These are phyloP conservation scores for Biancaea sappan DNA, from an alignment of 306 rosid species.

Conservation along the genomic window DNA sequence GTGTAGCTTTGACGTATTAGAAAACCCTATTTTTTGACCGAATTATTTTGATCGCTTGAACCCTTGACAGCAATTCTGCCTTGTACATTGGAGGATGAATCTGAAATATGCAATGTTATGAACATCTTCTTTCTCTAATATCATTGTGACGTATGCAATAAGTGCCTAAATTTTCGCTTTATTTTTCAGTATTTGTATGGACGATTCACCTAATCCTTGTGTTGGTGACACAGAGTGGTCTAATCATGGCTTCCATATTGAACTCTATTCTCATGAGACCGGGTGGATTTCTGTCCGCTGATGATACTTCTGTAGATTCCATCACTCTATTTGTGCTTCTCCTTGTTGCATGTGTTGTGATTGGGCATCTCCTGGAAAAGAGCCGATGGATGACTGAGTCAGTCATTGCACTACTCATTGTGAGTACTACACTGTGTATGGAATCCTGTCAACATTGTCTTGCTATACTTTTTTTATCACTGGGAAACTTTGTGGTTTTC, in stretches of 20 bases:
- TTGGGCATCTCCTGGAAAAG: slow-evolving; percentile 67
- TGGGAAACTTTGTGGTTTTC: not conserved
- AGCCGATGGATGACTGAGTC: slow-evolving; percentile 65
- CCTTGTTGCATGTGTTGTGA: slow-evolving; percentile 52
- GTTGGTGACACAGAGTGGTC: slow-evolving; percentile 2
- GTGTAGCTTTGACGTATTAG: not conserved
- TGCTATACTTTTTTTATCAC: not conserved
- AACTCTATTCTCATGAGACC: slow-evolving; percentile 24
- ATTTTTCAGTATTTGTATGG: not conserved
- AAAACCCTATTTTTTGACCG: not conserved
- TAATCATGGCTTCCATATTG: slow-evolving; percentile 35
- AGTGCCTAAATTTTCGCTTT: not conserved
- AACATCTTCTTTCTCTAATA: not conserved
- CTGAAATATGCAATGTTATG: not conserved
- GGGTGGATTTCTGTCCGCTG: slow-evolving; percentile 23
- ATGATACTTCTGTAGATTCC: slow-evolving; percentile 39
- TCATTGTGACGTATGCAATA: not conserved
- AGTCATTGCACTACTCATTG: slow-evolving; percentile 55
- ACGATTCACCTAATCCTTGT: not conserved
- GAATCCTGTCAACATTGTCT: not conserved
- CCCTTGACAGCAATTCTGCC: not conserved
- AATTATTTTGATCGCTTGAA: not conserved
- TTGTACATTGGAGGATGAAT: not conserved
- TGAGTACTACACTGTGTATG: slow-evolving; percentile 43
- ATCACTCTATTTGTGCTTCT: slow-evolving; percentile 60